Evolutionary conservation across 2,329 filamentous ascomycete species (phyloP), one percentile per base, ranked within the genome.

Genomic region (Beauveria asiatica): DNA sequence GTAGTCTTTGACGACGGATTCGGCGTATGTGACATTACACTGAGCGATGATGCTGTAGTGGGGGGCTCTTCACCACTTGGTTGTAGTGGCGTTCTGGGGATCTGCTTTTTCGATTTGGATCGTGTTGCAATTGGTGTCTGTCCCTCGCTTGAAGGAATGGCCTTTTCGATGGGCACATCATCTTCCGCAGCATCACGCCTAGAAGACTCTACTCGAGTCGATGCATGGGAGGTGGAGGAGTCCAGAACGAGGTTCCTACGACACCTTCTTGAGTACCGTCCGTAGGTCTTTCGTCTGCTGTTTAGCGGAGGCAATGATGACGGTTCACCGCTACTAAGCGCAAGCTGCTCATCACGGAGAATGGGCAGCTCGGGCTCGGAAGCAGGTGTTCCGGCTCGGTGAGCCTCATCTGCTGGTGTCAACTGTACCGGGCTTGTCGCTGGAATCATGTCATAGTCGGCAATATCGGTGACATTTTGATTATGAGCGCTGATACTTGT

Each of bases 21-120:
- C 2, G 78, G 77, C 0, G 78, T 79, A 1, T 68, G 66, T 1
- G 74, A 73, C 16, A 78, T 62, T 23, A 70, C 64, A 59, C 75
- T 79, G 11, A 80, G 67, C 5, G 71, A 42, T 3, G 60, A 61
- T n/a, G 44, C 54, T 46, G 54, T 52, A 8, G 60, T 54, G 2
- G 48, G 42, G 45, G 42, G 30, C 9, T 58, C 54, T 4, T 61
- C 54, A 16, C 44, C 42, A 30, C 48, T 49, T n/a, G 50, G 48
- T 21, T 44, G 39, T 11, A 52, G 30, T 11, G 54, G 54, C 19
- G 46, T 61, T 11, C 17, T 23, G 17, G 48, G 46, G n/a, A 30
- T 42, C 8, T 46, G 51, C 25, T n/a, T 56, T 19, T 56, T 60
- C 3, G 52, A 21, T 51, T 52, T 17, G 10, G 59, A 55, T 11